Base-by-base conservation (phyloP, 192 early-diverging fungal species). In the Allomyces arbusculus region DNA sequence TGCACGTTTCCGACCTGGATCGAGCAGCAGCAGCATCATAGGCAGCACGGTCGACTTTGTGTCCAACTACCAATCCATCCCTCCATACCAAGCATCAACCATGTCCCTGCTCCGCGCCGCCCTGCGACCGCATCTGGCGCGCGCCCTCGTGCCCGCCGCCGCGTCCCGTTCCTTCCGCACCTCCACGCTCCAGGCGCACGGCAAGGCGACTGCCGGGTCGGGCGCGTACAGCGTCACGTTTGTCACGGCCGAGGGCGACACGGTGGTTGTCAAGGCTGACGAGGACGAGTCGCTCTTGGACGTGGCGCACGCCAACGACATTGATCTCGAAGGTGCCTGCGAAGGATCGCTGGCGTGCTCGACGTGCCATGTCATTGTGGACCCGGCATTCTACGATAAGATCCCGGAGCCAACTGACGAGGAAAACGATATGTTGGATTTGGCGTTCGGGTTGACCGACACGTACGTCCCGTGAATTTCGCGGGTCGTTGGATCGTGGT, bases 371-470 rank as follows among this genome's bases (percentile, higher is more conserved):
- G 87, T 97, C 33, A 88, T 97, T 24, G 73, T 91, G 66, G 87
- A 90, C 1, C 83, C 82, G 24, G 75, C 86, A 25, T 83, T 87
- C 67, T 97, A 84, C 75, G 82, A 90, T 44, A 85, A 82, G 67
- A 78, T 97, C 63, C 89, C 88, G 23, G 93, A 95, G 72, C 95
- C 95, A 3, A 82, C 86, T 7, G 95, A 97, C 73, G 95, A 97
- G 70, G 95, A 97, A 68, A 93, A 95, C 70, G 95, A 97, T 73
- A 95, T 97, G 93, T 74, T 97, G 61, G 95, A 97, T 78, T 69
- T 97, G 69, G 93, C 93, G 16, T 97, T 93, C 80, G 93, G 90
- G 12, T 79, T 95, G 66, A 94, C 93, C 12, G 92, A 95, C 62
- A 97, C 93, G 80, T 95, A 28, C 26, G 23, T 62, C 20, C 20